A percentile compares a stretch with the other conserved stretches of the same genome.
Evolutionary conservation across 2,329 filamentous ascomycete genomes (phyloP).

Genomic region (Pseudogymnoascus sp.): DNA sequence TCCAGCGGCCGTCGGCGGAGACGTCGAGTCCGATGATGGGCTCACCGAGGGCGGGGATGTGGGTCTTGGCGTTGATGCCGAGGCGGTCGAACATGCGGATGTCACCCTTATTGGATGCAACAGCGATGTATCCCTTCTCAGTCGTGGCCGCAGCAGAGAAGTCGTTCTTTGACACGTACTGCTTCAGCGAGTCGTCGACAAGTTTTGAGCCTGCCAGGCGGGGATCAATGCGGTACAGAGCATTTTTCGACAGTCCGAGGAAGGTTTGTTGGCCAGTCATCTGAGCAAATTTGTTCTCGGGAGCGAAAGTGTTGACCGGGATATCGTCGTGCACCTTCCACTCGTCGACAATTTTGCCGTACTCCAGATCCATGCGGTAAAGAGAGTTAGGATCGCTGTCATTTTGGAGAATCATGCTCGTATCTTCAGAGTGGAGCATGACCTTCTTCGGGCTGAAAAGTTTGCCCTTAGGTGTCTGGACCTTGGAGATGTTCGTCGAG

Average conservation of each 20-base stretch:
- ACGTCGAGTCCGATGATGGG: constrained; percentile 92
- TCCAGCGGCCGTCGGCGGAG: constrained; percentile 91
- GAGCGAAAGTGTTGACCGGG: constrained; percentile 81
- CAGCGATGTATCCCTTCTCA: constrained; percentile 92
- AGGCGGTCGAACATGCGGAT: constrained; percentile 94
- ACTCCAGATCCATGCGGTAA: constrained; percentile 96
- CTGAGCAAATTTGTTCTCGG: constrained; percentile 96
- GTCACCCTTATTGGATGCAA: constrained; percentile 96
- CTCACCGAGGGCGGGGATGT: constrained; percentile 90
- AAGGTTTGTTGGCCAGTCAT: constrained; percentile 95
- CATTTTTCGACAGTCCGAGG: constrained; percentile 85
- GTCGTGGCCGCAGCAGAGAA: constrained; percentile 93
- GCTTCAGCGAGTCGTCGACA: constrained; percentile 86
- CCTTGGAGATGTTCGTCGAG: constrained; percentile 93
- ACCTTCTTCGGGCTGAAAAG: constrained; percentile 79
- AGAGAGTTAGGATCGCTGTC: constrained; percentile 74
- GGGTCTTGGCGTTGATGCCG: constrained; percentile 95
- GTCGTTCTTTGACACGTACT: constrained; percentile 94
- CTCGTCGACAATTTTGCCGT: constrained; percentile 95
- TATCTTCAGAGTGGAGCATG: constrained; percentile 31
- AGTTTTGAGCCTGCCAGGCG: constrained; percentile 86
- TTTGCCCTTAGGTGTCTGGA: constrained; percentile 79
- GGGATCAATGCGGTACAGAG: constrained; percentile 88
- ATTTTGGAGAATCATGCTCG: constrained; percentile 30
- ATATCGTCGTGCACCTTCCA: constrained; percentile 99